Base-by-base conservation (phyloP, 2,329 filamentous ascomycete genomes). In the Neofusicoccum ribis region DNA sequence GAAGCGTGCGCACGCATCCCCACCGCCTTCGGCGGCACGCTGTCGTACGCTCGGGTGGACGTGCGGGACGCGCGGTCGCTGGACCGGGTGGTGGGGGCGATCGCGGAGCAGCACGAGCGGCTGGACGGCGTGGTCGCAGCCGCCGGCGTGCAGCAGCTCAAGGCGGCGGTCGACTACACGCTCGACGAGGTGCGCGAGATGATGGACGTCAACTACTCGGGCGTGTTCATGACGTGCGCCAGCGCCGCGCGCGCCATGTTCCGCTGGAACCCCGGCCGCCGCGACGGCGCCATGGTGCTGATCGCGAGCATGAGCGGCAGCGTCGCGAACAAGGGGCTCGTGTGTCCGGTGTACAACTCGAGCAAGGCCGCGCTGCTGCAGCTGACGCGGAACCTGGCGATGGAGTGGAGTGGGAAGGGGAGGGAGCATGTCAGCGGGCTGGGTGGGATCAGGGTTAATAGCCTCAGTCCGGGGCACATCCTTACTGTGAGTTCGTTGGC, bases 111-210 rank as follows among this genome's bases (percentile, higher is more conserved):
- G 66, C 86, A 91, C 67, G 87, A 89, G 20, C 86, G 89, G 15
- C 78, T 96, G 62, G 91, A 96, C 73, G 92, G 93, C 0, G 80
- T 96, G 54, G 86, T 96, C 60, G 88, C 88, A 0, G 88, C 88
- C 0, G 89, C 89, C 0, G 89, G 85, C 1, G 89, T 92, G 71
- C 91, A 96, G 78, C 89, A 95, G 77, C 90, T 94, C 77, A 91
- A 87, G 0, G 79, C 91, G 0, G 92, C 93, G 0, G 81, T 96
- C 65, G 91, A 96, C 44, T 95, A 96, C 75, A 78, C 82, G 2
- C 76, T 80, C 62, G 81, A 85, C 69, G 85, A 88, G 67, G 81
- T 84, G 65, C 83, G 84, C 67, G 81, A 77, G 46, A 87, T 88
- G 84, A 81, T 88, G 59, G 82, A 84, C 65, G 79, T 85, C 66